Base-by-base conservation (phyloP, 2,329 filamentous ascomycete species). In the Orbilia ellipsospora region DNA sequence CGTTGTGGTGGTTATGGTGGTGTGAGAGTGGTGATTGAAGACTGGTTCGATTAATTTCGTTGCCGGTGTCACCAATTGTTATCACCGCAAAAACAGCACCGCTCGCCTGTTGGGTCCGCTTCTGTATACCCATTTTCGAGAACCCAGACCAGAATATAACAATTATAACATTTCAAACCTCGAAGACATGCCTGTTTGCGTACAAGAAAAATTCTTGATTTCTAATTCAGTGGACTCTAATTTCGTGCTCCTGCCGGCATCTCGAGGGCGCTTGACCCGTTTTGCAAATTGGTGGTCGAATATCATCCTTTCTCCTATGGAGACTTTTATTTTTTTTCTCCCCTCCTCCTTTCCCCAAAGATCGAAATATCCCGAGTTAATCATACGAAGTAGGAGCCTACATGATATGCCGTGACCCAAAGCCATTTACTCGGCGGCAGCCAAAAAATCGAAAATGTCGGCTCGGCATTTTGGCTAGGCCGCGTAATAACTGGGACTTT, bases 401-500 rank as follows among this genome's bases (percentile, higher is more conserved):
- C 7, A 26, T 12, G 44, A 59, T 16, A 12, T 20, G 20, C 31
- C 8, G 15, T 4, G 4, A 36, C n/a, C n/a, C 16, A 45, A 40
- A 36, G 55, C 36, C 23, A 59, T 16, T 59, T 7, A 15, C 54
- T 26, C 55, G 55, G 36, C 55, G 48, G n/a, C 31, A 2, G 42
- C 56, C 16, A 59, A 4, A 4, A 23, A 23, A 2, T 23, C 23
- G 23, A 23, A 18, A 48, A 26, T 20, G 13, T 28, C 20, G 16
- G 36, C 40, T 44, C 20, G 40, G 52, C 44, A 48, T 60, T 23
- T 44, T 62, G 3, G 65, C 56, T n/a, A 48, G 45, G 50, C 66
- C 66, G 57, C 57, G 66, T 70, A 70, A 70, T 44, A 48, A 26
- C 57, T 15, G 18, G 6, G 3, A n/a, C n/a, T 15, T 16, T 45